phyloP scores from a whole-genome alignment of 257 asterid genomes.

The Prunella vulgaris region DNA sequence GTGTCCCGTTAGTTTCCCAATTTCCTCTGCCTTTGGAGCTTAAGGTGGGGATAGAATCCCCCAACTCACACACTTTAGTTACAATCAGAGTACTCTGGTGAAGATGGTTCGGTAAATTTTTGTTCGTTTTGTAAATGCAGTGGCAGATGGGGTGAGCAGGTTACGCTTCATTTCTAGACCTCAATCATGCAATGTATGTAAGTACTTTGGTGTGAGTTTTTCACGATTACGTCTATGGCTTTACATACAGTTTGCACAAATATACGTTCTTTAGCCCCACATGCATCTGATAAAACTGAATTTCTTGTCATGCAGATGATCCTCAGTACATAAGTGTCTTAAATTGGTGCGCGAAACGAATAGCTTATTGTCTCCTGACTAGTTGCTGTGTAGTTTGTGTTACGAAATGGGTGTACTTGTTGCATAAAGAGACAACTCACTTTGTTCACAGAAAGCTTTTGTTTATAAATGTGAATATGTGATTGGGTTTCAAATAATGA shows the following conservation, averaged over 20 bases:
- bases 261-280: background rate
- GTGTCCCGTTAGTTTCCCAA: background rate
- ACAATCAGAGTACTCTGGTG: background rate
- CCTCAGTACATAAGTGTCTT: conserved; percentile 15
- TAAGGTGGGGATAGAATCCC: background rate
- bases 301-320: conserved; percentile 20
- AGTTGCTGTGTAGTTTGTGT: conserved; percentile 12
- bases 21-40: background rate
- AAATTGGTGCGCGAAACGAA: conserved; percentile 18
- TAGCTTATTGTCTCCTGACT: background rate
- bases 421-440: conserved; percentile 8
- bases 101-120: conserved; percentile 9
- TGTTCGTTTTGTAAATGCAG: conserved; percentile 46
- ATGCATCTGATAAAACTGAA: background rate
- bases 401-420: background rate
- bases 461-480: background rate
- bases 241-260: too few species aligned
- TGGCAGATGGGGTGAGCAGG: conserved; percentile 94
- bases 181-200: conserved; percentile 28
- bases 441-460: background rate
- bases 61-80: background rate
- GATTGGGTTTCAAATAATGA: background rate
- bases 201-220: conserved; percentile 18
- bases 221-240: background rate
- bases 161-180: conserved; percentile 19